Evolutionary conservation across 1,139 yeast genomes (phyloP), one percentile per base, ranked within the genome.

Genomic region (Yamadazyma pseudoaaseri): DNA sequence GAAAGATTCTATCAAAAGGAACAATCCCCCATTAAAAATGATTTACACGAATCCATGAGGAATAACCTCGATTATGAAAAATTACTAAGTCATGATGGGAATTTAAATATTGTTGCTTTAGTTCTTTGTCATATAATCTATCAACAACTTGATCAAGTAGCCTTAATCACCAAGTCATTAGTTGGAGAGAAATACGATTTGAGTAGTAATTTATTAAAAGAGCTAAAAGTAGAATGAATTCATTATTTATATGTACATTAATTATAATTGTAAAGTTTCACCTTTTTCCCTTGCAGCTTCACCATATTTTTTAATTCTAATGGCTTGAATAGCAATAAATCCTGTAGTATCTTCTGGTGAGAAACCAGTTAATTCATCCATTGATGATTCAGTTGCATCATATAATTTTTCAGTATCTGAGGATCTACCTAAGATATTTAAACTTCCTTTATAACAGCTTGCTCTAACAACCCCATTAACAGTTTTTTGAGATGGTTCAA

Each of bases 321-420:
- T 92, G 45, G 97, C 86, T 76, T 92, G 96, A 50, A 92, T 95
- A 51, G 96, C 89, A 66, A 92, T 92, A 78, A 92, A 92, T 38
- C 98, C 98, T 44, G 95, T 73, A 44, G 98, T 87, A 63, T 92
- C 97, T 62, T 86, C 90, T 43, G 98, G 98, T 54, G 87, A 83
- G 76, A 92, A 92, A 40, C 97, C 98, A 40, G 97, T 90, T 57
- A 92, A 81, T 70, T 92, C 97, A 66, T 92, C 98, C 98, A 92
- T 92, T 13, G 97, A 90, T 16, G 97, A 89, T 65, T 90, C 97
- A 42, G 96, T 87, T 48, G 96, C 97, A 62, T 92, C 97, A 64
- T 92, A 92, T 53, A 92, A 79, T 71, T 89, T 90, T 70, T 90
- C 97, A 42, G 97, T 87, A 45, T 82, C 83, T 17, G 97, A 87